phyloP scores from a whole-genome alignment of 352 stramenopile genomes.

The Pythium rishiriense region DNA sequence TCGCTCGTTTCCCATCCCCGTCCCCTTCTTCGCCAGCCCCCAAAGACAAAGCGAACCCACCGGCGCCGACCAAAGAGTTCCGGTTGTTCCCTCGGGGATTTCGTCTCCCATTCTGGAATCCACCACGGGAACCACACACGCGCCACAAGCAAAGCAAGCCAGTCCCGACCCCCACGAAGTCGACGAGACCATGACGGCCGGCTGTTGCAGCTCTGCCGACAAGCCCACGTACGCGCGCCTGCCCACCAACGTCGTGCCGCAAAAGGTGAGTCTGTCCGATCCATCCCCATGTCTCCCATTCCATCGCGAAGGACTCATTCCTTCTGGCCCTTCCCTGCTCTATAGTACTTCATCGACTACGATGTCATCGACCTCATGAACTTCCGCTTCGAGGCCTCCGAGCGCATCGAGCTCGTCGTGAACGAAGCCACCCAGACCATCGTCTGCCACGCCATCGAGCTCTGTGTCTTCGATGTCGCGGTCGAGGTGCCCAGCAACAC shows the following conservation, averaged over 20 bases:
- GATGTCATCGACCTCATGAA: constrained; percentile 76
- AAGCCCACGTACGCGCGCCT: constrained; percentile 45
- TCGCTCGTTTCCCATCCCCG: no score
- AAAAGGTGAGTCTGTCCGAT: constrained; percentile 37
- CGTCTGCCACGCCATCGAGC: constrained; percentile 94
- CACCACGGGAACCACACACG: neutral
- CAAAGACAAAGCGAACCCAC: no score
- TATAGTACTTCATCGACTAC: constrained; percentile 76
- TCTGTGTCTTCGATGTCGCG: constrained; percentile 80
- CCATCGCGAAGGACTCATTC: neutral
- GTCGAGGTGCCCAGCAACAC: constrained; percentile 39
- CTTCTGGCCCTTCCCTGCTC: neutral
- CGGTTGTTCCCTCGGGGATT: no score
- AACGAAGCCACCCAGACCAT: constrained; percentile 71
- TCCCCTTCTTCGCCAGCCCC: no score
- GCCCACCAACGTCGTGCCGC: constrained; percentile 48
- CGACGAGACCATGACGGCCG: neutral
- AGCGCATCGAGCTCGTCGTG: constrained; percentile 57
- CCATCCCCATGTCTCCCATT: neutral
- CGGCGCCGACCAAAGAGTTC: no score
- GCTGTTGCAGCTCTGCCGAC: constrained; percentile 1
- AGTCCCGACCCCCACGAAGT: neutral
- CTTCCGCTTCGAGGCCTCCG: constrained; percentile 73
- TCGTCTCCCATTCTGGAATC: neutral
- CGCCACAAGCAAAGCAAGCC: neutral